Base-by-base conservation (phyloP, 2,329 filamentous ascomycete species). In the Monilinia aucupariae region DNA sequence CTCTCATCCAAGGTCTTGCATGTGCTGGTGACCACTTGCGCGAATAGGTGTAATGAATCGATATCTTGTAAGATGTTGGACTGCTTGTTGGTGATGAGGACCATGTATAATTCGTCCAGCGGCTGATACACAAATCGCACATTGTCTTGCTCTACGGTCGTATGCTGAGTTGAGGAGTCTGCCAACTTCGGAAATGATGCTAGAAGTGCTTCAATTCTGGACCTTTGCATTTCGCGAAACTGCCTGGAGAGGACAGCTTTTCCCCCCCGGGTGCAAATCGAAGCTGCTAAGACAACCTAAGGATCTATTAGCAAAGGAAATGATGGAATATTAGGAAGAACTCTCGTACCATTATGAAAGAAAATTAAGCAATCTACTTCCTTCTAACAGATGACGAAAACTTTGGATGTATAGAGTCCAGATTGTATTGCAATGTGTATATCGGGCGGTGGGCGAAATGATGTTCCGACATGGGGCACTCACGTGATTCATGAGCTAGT, bases 21-120 rank as follows among this genome's bases (percentile, higher is more conserved):
- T 74, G 96, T 93, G 78, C 90, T 96, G 64, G 90, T 91, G 62
- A 97, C 94, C 20, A 99, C 93, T 80, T 99, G 94, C 64, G 93
- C 93, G 75, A 99, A 99, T 25, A 99, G 84, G 77, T 99, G 96
- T 65, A 99, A 85, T 64, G 94, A 96, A 79, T 97, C 94, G 77
- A 99, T 99, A 78, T 99, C 94, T 79, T 99, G 94, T 59, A 99
- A 84, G 71, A 99, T 99, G 79, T 99, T 99, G 77, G 93, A 97
- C 81, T 97, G 94, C 72, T 92, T 90, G 82, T 99, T 99, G 77
- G 96, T 99, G 78, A 99, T 97, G 74, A 99, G 86, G 69, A 99
- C 93, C 86, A 99, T 97, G 84, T 99, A 99, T 68, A 99, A 87
- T 81, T 99, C 96, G 79, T 99, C 96, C 68, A 99, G 84, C 65